Base-by-base conservation (phyloP, 2,329 filamentous ascomycete genomes). In the Fusarium tuaranense region DNA sequence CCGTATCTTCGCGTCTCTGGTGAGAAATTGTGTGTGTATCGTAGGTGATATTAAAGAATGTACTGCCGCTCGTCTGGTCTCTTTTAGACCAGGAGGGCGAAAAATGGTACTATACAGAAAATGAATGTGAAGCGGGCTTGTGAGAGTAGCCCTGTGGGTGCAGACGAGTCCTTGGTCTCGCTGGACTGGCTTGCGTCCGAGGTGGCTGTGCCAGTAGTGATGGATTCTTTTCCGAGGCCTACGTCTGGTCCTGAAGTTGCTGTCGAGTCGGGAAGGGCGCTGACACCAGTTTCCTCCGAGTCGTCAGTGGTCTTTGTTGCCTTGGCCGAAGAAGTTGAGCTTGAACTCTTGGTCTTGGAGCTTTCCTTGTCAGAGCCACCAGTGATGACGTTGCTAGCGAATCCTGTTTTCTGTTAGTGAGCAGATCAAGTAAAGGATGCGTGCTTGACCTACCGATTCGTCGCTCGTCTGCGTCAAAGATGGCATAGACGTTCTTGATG, bases 401-500 rank as follows among this genome's bases (percentile, higher is more conserved):
- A 79, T 30, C 77, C 77, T 78, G 16, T 36, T 38, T 46, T 2
- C 32, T 20, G 41, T 79, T 65, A 79, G 73, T 34, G 30, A 32
- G 5, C 7, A 27, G 14, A 27, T 39, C 25, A 0, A 39, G 13
- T 46, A 27, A 20, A 3, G n/a, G 1, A 9, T 3, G 2, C 1
- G 2, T 20, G 1, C 5, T 20, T 36, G 1, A 81, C 86, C 80
- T 81, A 89, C 92, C 93, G 73, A 95, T 90, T 62, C 88, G 88
- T 51, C 82, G 83, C 73, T 91, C 80, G 72, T 96, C 94, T 63
- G 90, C 90, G 81, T 98, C 95, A 80, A 97, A 97, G 27, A 97
- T 92, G 2, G 91, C 87, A 80, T 97, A 97, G 18, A 97, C 95
- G 76, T 97, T 97, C 85, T 97, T 97, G 71, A 98, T 84, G 78